phyloP scores from a whole-genome alignment of 805 yeast species.

The Teunomyces stri region DNA sequence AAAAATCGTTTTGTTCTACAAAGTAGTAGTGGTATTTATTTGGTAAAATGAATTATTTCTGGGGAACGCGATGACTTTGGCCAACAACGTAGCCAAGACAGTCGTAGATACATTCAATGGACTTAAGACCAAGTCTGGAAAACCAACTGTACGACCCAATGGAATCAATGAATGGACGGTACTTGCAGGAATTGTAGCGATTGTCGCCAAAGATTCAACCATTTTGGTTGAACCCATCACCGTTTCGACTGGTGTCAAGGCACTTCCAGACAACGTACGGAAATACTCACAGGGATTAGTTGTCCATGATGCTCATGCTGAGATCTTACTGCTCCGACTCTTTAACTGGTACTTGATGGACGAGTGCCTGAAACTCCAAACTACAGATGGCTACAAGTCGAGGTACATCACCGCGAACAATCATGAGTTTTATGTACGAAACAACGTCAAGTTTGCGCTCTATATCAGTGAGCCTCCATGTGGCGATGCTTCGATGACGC shows the following conservation, averaged over 20 bases:
- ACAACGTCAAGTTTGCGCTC: slow-evolving; percentile 48
- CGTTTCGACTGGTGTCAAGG: slow-evolving; percentile 81
- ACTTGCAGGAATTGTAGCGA: slow-evolving; percentile 66
- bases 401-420: neutral
- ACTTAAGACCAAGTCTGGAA: slow-evolving; percentile 42
- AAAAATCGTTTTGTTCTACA: neutral
- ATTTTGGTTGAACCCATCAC: slow-evolving; percentile 37
- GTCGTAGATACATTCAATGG: slow-evolving; percentile 29
- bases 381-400: neutral
- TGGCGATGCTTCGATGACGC: slow-evolving; percentile 79
- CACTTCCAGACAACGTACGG: slow-evolving; percentile 55
- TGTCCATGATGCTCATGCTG: slow-evolving; percentile 91
- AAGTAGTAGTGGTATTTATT: neutral
- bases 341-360: slow-evolving; percentile 61
- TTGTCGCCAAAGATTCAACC: slow-evolving; percentile 8
- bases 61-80: slow-evolving; percentile 4
- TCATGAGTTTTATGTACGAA: slow-evolving; percentile 29
- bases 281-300: slow-evolving; percentile 52
- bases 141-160: slow-evolving; percentile 61
- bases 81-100: slow-evolving; percentile 5
- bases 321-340: slow-evolving; percentile 67
- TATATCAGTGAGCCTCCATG: slow-evolving; percentile 81
- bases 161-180: slow-evolving; percentile 82
- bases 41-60: neutral
- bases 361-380: slow-evolving; percentile 33